phyloP scores from a whole-genome alignment of 805 yeast genomes.

The Metschnikowia lunata region DNA sequence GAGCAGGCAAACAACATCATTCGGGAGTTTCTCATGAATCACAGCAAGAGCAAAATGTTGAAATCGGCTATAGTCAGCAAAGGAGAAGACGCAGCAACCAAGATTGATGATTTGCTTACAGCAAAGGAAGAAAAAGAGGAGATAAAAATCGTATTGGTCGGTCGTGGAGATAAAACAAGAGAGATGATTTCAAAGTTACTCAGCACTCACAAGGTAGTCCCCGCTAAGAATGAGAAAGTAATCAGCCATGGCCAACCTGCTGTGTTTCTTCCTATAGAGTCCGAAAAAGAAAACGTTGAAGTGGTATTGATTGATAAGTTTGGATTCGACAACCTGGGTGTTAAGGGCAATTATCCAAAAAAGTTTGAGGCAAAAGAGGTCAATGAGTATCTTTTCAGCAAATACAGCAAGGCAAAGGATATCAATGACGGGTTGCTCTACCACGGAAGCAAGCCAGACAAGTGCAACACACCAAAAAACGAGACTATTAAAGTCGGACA shows the following conservation, averaged over 20 bases:
- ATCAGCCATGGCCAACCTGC: neutral
- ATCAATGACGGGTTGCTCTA: conserved; percentile 3
- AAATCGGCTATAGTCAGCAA: no score
- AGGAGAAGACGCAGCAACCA: no score
- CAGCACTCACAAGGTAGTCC: neutral
- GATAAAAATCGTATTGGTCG: conserved; percentile 1
- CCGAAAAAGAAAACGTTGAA: neutral
- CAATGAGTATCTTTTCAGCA: neutral
- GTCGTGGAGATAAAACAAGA: neutral
- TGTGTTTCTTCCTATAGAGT: no score
- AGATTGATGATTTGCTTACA: neutral
- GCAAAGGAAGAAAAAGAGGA: neutral
- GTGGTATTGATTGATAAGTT: neutral
- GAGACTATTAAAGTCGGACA: neutral
- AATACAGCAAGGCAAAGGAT: neutral
- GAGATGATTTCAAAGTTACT: neutral
- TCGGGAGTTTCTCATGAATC: neutral
- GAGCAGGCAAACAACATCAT: neutral
- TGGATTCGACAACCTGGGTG: neutral
- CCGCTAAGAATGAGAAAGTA: neutral
- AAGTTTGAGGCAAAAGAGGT: neutral
- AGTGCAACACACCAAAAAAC: neutral
- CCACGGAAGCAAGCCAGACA: neutral
- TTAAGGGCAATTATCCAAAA: neutral
- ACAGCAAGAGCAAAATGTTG: no score